Percentiles rank a stretch among this genome's conserved stretches.
These are phyloP conservation scores for Annulohypoxylon stygium DNA, from an alignment of 495 filamentous ascomycete species.

Conservation along the genomic window DNA sequence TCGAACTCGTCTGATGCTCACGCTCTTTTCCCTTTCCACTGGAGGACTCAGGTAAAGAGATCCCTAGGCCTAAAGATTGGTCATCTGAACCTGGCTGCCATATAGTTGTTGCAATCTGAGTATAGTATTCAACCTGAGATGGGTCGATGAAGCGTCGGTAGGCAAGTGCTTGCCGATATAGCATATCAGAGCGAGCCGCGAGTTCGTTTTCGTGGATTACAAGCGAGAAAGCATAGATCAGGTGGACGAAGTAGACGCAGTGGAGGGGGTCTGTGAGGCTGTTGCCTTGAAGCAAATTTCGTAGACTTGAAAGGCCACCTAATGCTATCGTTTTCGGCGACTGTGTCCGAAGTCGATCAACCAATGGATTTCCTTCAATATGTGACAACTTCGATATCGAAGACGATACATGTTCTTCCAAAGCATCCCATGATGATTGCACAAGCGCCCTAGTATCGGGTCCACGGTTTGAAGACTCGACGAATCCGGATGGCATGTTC, in stretches of 20 bases:
- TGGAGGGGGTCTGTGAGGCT: conserved; percentile 53
- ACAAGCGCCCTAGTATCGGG: conserved; percentile 58
- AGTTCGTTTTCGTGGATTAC: conserved; percentile 54
- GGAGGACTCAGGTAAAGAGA: conserved; percentile 28
- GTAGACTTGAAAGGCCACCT: conserved; percentile 55
- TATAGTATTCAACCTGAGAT: conserved; percentile 49
- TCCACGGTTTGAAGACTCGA: conserved; percentile 32
- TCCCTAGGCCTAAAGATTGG: conserved; percentile 10
- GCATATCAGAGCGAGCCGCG: conserved; percentile 36
- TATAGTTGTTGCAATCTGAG: conserved; percentile 52
- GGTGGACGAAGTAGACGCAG: conserved; percentile 59
- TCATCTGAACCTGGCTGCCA: conserved; percentile 55
- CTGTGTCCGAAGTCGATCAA: conserved; percentile 53
- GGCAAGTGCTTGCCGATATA: conserved; percentile 58
- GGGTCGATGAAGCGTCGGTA: conserved; percentile 52
- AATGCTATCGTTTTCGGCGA: conserved; percentile 54
- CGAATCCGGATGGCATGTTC: conserved; percentile 32
- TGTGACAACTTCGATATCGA: conserved; percentile 55
- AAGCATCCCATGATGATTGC: conserved; percentile 56
- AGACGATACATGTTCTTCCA: conserved; percentile 57
- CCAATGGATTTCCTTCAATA: conserved; percentile 55
- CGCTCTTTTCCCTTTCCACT: conserved; percentile 60
- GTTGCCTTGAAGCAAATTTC: conserved; percentile 49
- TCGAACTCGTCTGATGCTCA: conserved; percentile 30
- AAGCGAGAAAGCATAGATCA: conserved; percentile 62